Percentiles rank a stretch among this genome's conserved stretches.
phyloP scores from a whole-genome alignment of 1,139 yeast species.

The Pichia sp. region DNA sequence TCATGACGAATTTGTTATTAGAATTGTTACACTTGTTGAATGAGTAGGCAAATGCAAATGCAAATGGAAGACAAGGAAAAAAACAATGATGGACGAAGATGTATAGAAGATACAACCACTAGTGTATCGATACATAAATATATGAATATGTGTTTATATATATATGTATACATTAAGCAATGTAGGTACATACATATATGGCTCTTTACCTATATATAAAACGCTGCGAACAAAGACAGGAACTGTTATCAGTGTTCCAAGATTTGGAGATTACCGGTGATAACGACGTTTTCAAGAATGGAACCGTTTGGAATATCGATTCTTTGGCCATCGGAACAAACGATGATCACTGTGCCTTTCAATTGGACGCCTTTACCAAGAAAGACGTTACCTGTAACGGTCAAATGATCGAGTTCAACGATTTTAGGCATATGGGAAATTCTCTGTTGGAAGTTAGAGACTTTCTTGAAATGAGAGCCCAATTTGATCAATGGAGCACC shows the following conservation, averaged over 20 bases:
- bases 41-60: slow-evolving; percentile 1
- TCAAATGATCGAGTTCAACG: slow-evolving; percentile 91
- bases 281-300: slow-evolving; percentile 89
- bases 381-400: slow-evolving; percentile 93
- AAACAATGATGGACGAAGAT: no score
- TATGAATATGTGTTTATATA: not conserved
- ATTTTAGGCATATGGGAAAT: slow-evolving; percentile 95
- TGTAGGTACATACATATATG: not conserved
- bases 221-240: not conserved
- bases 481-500: slow-evolving; percentile 92
- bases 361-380: slow-evolving; percentile 87
- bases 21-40: not conserved
- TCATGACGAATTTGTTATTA: not conserved
- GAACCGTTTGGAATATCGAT: slow-evolving; percentile 97
- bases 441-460: slow-evolving; percentile 82
- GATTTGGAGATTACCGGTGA: slow-evolving; percentile 93
- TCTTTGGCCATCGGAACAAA: slow-evolving; percentile 94
- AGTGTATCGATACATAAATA: not conserved
- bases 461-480: slow-evolving; percentile 96
- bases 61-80: not conserved
- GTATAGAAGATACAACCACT: not conserved
- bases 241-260: slow-evolving; percentile 65
- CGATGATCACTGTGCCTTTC: slow-evolving; percentile 96
- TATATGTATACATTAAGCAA: not conserved
- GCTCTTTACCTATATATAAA: not conserved